phyloP scores from a whole-genome alignment of 2,329 filamentous ascomycete genomes.

The Trichoderma sp. region DNA sequence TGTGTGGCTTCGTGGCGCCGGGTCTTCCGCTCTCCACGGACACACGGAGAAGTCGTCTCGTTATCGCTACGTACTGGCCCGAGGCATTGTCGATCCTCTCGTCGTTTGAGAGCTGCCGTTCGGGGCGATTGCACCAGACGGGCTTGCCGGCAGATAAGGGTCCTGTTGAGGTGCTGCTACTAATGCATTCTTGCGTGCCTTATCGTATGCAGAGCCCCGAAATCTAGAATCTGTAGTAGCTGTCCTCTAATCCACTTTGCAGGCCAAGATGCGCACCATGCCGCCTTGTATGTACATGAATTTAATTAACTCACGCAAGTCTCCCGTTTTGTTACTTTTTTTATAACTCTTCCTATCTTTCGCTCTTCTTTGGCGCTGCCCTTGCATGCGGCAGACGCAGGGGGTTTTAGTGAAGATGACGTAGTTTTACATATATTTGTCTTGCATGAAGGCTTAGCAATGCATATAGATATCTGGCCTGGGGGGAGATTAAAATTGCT shows the following conservation, averaged over 20 bases:
- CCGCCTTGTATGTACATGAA: not conserved
- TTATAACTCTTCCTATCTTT: not conserved
- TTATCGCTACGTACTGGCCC: not conserved
- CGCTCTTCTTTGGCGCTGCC: not conserved
- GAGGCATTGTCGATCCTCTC: not conserved
- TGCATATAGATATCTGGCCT: not conserved
- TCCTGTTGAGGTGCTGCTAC: not conserved
- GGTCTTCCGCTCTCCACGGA: constrained; percentile 6
- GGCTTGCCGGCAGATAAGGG: constrained; percentile 5
- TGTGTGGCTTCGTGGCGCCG: constrained; percentile 19
- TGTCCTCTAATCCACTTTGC: constrained; percentile 12
- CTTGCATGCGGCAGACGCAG: constrained; percentile 10
- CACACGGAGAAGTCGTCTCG: not conserved
- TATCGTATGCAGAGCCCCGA: constrained; percentile 11
- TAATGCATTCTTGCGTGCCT: not conserved
- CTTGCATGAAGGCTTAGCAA: not conserved
- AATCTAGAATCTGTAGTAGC: constrained; percentile 8
- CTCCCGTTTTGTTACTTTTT: not conserved
- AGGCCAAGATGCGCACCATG: not conserved
- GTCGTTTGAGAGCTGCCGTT: not conserved
- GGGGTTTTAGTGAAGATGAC: constrained; percentile 18
- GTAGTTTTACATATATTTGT: not conserved
- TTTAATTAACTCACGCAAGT: not conserved
- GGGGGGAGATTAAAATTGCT: too few species aligned
- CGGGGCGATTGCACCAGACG: not conserved